Conservation (phyloP, 2,329 filamentous ascomycete species). For the Aspergillus sp. region DNA sequence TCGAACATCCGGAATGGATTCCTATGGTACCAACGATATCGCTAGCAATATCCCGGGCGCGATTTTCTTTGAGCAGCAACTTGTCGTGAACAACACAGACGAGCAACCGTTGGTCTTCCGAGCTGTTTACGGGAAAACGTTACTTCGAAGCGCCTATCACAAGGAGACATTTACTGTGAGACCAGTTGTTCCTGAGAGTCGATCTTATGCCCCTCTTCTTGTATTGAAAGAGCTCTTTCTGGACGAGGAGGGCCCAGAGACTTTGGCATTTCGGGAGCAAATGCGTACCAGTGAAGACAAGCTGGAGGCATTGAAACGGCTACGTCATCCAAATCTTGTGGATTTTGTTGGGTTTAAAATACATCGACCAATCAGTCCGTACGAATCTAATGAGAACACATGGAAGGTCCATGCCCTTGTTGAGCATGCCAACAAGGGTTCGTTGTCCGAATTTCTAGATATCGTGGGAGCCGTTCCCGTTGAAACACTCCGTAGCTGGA, state of each 20-base stretch:
- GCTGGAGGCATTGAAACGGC: constrained; percentile 68
- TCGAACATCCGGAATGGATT: constrained; percentile 27
- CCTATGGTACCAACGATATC: constrained; percentile 20
- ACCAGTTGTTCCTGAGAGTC: constrained; percentile 55
- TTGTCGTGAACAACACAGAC: constrained; percentile 56
- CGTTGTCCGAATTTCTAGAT: constrained; percentile 75
- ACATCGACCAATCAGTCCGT: constrained; percentile 43
- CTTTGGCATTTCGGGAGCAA: constrained; percentile 65
- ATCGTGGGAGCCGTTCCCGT: constrained; percentile 70
- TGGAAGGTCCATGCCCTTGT: constrained; percentile 75
- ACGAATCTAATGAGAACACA: constrained; percentile 35
- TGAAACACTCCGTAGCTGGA: constrained; percentile 78
- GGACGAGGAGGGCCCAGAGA: constrained; percentile 53
- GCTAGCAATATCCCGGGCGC: constrained; percentile 30
- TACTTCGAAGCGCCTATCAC: constrained; percentile 61
- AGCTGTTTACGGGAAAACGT: constrained; percentile 64
- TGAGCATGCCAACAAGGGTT: constrained; percentile 75
- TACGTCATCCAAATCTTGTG: constrained; percentile 72
- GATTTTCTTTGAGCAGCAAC: constrained; percentile 39
- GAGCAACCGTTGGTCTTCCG: constrained; percentile 65
- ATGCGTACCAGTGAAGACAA: constrained; percentile 72
- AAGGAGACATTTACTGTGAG: constrained; percentile 65
- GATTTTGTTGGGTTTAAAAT: constrained; percentile 82
- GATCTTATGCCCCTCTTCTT: constrained; percentile 57
- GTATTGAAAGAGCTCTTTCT: constrained; percentile 69